A percentile compares a stretch with the other conserved stretches of the same genome.
These are phyloP conservation scores for Peterozyma xylosa DNA, from an alignment of 805 yeast genomes.

Conservation along the genomic window DNA sequence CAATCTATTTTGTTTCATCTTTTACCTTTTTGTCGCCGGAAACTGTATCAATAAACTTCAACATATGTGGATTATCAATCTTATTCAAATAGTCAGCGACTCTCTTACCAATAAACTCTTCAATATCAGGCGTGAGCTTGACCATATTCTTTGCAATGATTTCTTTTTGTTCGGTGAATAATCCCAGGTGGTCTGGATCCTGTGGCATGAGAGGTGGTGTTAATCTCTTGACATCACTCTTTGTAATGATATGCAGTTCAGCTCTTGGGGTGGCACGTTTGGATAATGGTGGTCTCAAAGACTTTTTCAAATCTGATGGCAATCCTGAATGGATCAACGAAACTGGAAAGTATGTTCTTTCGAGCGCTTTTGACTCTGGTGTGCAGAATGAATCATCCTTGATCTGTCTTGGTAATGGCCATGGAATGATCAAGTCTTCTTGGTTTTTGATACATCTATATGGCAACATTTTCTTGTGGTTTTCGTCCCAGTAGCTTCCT, in stretches of 20 bases:
- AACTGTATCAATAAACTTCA: conserved; percentile 16
- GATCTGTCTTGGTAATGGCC: conserved; percentile 68
- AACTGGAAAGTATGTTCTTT: conserved; percentile 68
- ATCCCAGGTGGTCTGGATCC: conserved; percentile 51
- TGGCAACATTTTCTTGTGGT: conserved; percentile 68
- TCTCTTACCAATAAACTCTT: conserved; percentile 34
- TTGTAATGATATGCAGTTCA: conserved; percentile 45
- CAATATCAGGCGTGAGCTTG: conserved; percentile 31
- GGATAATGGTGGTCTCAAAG: conserved; percentile 73
- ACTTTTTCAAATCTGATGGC: conserved; percentile 57
- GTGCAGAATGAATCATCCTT: conserved; percentile 59
- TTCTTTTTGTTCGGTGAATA: conserved; percentile 48
- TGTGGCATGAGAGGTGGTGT: conserved; percentile 71
- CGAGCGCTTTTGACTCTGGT: conserved; percentile 45
- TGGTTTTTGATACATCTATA: conserved; percentile 69
- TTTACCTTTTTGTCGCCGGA: conserved; percentile 11
- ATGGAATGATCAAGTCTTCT: conserved; percentile 68
- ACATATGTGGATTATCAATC: conserved; percentile 22
- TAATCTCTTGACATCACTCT: conserved; percentile 52
- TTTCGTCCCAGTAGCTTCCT: conserved; percentile 67
- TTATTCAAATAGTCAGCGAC: conserved; percentile 27
- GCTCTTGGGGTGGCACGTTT: conserved; percentile 29
- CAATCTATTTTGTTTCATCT: conserved; percentile 5
- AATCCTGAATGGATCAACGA: conserved; percentile 60
- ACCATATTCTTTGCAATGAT: conserved; percentile 33